These are phyloP conservation scores for Phycomyces blakesleeanus DNA, from an alignment of 192 early-diverging fungal genomes.

Conservation along the genomic window DNA sequence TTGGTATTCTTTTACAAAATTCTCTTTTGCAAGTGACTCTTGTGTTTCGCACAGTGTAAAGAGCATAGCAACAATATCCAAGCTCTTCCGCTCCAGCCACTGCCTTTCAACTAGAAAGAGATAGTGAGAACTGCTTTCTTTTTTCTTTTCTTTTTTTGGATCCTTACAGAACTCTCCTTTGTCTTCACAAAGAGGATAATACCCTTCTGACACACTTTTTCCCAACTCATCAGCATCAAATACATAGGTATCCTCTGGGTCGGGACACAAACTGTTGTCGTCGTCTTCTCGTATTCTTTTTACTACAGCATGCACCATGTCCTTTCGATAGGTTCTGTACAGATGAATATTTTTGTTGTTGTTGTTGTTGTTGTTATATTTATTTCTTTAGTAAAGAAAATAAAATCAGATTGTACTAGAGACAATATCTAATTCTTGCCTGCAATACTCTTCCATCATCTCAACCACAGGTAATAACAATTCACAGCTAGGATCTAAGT, in stretches of 20 bases:
- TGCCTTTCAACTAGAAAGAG: conserved; percentile 8
- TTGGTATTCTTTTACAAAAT: conserved; percentile 17
- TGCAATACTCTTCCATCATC: conserved; percentile 15
- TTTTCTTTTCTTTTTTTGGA: not conserved
- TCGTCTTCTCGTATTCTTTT: conserved; percentile 13
- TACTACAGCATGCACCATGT: conserved; percentile 15
- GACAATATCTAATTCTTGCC: not conserved
- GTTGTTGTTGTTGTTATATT: not conserved
- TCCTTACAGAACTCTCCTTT: not conserved
- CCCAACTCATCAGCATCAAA: conserved; percentile 3
- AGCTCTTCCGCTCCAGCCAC: conserved; percentile 5
- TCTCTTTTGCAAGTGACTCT: not conserved
- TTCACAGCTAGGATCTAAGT: conserved; percentile 16
- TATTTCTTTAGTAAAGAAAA: too few relatives aligned
- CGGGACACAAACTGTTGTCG: conserved; percentile 7
- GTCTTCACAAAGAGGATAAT: not conserved
- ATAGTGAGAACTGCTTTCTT: not conserved
- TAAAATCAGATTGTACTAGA: not conserved
- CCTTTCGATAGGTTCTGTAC: conserved; percentile 16
- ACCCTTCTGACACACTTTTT: not conserved
- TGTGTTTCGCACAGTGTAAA: conserved; percentile 15
- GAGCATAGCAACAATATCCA: conserved; percentile 19
- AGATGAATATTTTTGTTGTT: not conserved
- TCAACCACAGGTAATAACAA: conserved; percentile 9
- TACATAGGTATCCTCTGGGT: conserved; percentile 1